Base-by-base conservation (phyloP, 768 basidiomycete species). In the Boletus sp. region DNA sequence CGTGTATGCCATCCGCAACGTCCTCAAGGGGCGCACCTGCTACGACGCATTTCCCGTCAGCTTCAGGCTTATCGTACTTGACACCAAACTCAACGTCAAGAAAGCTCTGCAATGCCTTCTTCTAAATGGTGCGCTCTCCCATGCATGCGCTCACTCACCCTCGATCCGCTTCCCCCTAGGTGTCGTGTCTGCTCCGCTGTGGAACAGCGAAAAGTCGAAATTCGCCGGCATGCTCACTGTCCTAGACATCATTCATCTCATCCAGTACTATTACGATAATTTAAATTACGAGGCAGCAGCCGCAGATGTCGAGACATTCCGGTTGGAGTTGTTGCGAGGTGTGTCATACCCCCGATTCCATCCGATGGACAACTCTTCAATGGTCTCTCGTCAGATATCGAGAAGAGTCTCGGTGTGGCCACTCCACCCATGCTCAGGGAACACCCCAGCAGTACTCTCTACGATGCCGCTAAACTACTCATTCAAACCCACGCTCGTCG, bases 201-300 rank as follows among this genome's bases (percentile, higher is more conserved):
- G 96, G 93, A 96, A 98, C 77, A 96, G 94, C 72, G 91, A 94
- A 61, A 85, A 83, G 58, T 95, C 92, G 5, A 84, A 80, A 41
- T 99, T 99, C 67, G 92, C 93, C 9, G 97, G 97, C 58, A 98
- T 99, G 96, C 89, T 99, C 68, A 99, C 97, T 9, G 93, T 98
- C n/a, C 83, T 94, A 55, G 97, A 99, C 73, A 94, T 99, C 71
- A 98, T 99, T 56, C 97, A 99, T 71, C 85, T 99, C 62, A 98
- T 99, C 62, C 97, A 99, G 67, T 97, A 95, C 76, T 99, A 98
- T 73, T 97, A 98, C 73, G 85, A 87, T 47, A 92, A 89, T 12
- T 77, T 82, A 2, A 86, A 90, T 33, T 86, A 86, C 37, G 94
- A 94, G 64, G 85, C 84, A 51, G 95, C 94, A 6, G 84, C 88